Evolutionary conservation across 1,139 yeast species (phyloP).

Genomic region (Debaryomyces subglobosus): DNA sequence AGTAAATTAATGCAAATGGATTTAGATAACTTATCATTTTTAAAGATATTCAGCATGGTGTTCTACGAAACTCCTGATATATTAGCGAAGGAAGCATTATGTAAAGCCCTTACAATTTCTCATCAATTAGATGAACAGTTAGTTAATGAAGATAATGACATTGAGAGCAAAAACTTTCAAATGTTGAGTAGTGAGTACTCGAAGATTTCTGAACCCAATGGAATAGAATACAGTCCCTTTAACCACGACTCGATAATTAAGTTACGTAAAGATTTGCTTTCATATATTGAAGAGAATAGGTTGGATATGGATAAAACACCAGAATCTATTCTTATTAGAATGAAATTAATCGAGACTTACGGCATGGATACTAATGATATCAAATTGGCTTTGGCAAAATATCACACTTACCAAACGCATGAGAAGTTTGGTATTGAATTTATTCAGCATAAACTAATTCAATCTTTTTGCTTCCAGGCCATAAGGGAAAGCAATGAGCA

Average conservation of each 20-base stretch:
- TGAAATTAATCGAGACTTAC: constrained; percentile 34
- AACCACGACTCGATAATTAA: not conserved
- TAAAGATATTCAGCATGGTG: constrained; percentile 8
- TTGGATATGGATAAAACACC: constrained; percentile 31
- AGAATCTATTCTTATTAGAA: constrained; percentile 29
- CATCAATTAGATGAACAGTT: not conserved
- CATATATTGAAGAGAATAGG: constrained; percentile 23
- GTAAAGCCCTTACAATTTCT: constrained; percentile 1
- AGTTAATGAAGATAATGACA: not conserved
- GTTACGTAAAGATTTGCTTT: constrained; percentile 7
- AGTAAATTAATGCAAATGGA: constrained; percentile 4
- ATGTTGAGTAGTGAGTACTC: not conserved
- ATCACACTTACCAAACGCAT: constrained; percentile 40
- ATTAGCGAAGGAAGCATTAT: constrained; percentile 4
- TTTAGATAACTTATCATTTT: constrained; percentile 4
- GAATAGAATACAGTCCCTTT: not conserved
- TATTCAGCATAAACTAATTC: constrained; percentile 30
- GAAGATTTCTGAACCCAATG: constrained; percentile 11
- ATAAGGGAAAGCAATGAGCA: constrained; percentile 35
- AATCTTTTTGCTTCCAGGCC: constrained; percentile 45
- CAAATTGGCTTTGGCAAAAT: constrained; percentile 31
- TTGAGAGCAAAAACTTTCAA: constrained; percentile 8
- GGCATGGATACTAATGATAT: constrained; percentile 41
- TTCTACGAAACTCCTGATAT: constrained; percentile 3
- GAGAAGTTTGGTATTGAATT: constrained; percentile 39